Percentiles rank a stretch among this genome's conserved stretches.
These are phyloP conservation scores for Rhizopogon vulgaris DNA, from an alignment of 768 basidiomycete species.

Conservation along the genomic window DNA sequence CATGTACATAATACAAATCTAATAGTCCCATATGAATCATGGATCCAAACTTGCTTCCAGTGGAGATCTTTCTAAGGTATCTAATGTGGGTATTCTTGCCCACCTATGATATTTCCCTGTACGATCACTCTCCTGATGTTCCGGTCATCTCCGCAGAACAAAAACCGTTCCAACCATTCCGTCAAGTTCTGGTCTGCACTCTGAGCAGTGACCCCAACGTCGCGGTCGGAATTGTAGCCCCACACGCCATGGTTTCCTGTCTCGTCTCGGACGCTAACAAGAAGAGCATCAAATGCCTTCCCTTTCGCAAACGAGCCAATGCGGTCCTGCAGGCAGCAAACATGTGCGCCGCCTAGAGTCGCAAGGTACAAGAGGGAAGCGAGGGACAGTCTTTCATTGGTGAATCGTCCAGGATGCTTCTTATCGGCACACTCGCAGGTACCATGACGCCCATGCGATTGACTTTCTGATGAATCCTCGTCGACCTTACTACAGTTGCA, in stretches of 20 bases:
- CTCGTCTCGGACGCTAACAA: constrained; percentile 53
- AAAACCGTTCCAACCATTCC: constrained; percentile 70
- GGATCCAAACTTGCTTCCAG: background rate
- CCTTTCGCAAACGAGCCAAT: constrained; percentile 76
- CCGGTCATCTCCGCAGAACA: constrained; percentile 83
- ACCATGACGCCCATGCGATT: background rate
- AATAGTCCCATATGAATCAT: background rate
- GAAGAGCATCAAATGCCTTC: constrained; percentile 86
- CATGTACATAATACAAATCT: too few relatives aligned
- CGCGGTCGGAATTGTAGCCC: constrained; percentile 22
- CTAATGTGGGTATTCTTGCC: constrained; percentile 33
- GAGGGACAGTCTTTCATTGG: constrained; percentile 60
- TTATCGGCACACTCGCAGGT: background rate
- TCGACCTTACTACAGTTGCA: background rate
- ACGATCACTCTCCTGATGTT: constrained; percentile 83
- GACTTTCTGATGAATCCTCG: background rate
- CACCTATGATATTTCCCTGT: constrained; percentile 74
- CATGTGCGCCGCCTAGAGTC: constrained; percentile 83
- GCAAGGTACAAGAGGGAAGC: constrained; percentile 83
- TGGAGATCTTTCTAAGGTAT: background rate
- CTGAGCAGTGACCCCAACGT: constrained; percentile 26
- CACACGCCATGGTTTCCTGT: constrained; percentile 54
- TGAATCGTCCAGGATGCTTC: constrained; percentile 27
- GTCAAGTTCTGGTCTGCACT: constrained; percentile 32
- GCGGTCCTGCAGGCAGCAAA: constrained; percentile 62